Evolutionary conservation across 305 asterid species (phyloP).

Genomic region (Caryopteris hybrid): DNA sequence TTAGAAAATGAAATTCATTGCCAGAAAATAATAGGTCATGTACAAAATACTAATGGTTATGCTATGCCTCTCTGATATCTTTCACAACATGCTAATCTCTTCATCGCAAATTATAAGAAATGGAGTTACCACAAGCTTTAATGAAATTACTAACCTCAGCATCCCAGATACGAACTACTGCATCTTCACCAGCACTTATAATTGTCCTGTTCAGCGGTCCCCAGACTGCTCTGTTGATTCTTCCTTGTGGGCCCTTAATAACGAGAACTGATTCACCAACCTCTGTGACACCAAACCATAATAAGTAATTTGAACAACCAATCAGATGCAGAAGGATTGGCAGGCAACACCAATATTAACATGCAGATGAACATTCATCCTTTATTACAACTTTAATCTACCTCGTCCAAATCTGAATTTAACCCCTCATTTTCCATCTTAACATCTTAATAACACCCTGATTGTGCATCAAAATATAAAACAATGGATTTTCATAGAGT

Average conservation of each 20-base stretch:
- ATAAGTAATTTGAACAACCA: background rate
- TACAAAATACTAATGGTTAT: background rate
- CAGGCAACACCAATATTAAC: background rate
- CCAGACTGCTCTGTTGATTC: conserved; percentile 95
- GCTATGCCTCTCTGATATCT: background rate
- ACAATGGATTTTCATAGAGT: background rate
- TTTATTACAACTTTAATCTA: no score
- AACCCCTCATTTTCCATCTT: no score
- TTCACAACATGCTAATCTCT: background rate
- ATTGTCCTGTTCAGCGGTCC: conserved; percentile 85
- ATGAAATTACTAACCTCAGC: conserved; percentile 50
- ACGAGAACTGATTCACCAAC: conserved; percentile 54
- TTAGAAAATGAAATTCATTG: background rate
- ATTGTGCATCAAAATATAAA: background rate
- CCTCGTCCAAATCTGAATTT: no score
- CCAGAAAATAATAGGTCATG: no score
- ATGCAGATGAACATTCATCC: background rate
- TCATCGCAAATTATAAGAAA: no score
- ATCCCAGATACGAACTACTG: conserved; percentile 84
- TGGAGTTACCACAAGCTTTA: background rate
- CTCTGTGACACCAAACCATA: conserved; percentile 45
- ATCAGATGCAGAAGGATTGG: background rate
- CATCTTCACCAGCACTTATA: conserved; percentile 87
- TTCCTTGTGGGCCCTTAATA: conserved; percentile 77
- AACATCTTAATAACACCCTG: no score